Conservation (phyloP, 2,329 filamentous ascomycete species). For the Chrysoporthe austroafricana region DNA sequence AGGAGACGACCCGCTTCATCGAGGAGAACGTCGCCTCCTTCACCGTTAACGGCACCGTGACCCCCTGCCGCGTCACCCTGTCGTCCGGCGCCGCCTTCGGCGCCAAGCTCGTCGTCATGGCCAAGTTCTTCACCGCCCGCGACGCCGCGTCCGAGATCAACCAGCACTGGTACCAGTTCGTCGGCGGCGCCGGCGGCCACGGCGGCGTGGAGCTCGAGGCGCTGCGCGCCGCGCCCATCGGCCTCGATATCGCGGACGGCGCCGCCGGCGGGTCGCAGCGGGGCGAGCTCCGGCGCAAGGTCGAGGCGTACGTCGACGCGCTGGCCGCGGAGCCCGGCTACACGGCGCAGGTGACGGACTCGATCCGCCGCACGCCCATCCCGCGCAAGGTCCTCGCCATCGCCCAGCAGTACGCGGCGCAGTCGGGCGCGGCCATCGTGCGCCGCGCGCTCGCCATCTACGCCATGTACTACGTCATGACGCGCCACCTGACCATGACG, state of each 20-base stretch:
- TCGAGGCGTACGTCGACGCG: slow-evolving; percentile 54
- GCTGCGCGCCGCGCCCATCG: slow-evolving; percentile 53
- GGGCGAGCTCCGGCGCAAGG: slow-evolving; percentile 50
- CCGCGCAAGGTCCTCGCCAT: slow-evolving; percentile 52
- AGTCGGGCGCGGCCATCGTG: slow-evolving; percentile 54
- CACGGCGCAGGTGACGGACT: slow-evolving; percentile 55
- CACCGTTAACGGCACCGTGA: slow-evolving; percentile 44
- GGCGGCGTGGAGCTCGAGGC: slow-evolving; percentile 46
- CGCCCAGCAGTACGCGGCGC: slow-evolving; percentile 51
- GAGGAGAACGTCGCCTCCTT: slow-evolving; percentile 54
- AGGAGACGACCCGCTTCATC: slow-evolving; percentile 53
- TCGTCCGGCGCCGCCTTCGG: slow-evolving; percentile 51
- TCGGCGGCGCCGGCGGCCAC: slow-evolving; percentile 35
- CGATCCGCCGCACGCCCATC: slow-evolving; percentile 48
- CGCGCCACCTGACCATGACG: slow-evolving; percentile 58
- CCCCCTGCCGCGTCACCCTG: slow-evolving; percentile 50
- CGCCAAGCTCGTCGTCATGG: slow-evolving; percentile 50
- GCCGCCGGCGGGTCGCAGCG: slow-evolving; percentile 41
- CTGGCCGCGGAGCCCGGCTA: slow-evolving; percentile 53
- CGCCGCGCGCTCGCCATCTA: slow-evolving; percentile 58
- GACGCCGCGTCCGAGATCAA: slow-evolving; percentile 47
- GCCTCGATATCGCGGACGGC: slow-evolving; percentile 46
- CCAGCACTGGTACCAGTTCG: slow-evolving; percentile 55
- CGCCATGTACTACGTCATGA: slow-evolving; percentile 61
- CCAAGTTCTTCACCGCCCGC: slow-evolving; percentile 57